Evolutionary conservation across 805 yeast genomes (phyloP), one percentile per base, ranked within the genome.

Genomic region (Yarrowia sp.): DNA sequence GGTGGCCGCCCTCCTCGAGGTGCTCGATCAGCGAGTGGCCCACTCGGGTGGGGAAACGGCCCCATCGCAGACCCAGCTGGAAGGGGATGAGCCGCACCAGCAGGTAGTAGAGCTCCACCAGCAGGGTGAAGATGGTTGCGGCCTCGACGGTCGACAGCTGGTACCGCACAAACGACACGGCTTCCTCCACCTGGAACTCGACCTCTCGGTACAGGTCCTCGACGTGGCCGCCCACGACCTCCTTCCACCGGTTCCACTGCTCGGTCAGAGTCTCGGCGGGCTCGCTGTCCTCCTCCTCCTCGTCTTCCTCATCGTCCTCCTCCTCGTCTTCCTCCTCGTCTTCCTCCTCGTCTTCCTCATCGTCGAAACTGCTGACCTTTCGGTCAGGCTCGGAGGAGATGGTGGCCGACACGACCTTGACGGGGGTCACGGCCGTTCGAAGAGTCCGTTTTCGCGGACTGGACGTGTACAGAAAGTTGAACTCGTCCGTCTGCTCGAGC

Each of bases 241-340:
- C 70, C 42, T 70, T 49, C 72, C 73, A 71, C 36, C 72, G 74
- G 69, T 65, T n/a, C 69, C 70, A 44, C 70, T 67, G 50, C 71
- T 64, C 53, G 60, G 24, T 39, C 67, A 30, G 66, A 56, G 49
- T 34, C 69, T 39, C 70, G 69, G 14, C 19, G 40, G 55, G 68
- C 70, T 49, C 72, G 74, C 39, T 58, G 70, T 20, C 56, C 71
- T 24, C 70, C 20, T 66, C 71, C 7, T 67, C 73, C 19, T 72
- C 74, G 39, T 72, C 74, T 8, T 69, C 73, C 36, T 58, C 69
- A 1, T 73, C 74, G n/a, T 68, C 68, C 42, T 60, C 73, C 5
- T 67, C 70, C 9, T 70, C 71, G 14, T 66, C 71, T 1, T 64
- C 69, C 15, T 39, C 72, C 9, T 68, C 72, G 2, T 69, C 56